phyloP scores from a whole-genome alignment of 1,284 basidiomycete species.

The Melampsora americana region DNA sequence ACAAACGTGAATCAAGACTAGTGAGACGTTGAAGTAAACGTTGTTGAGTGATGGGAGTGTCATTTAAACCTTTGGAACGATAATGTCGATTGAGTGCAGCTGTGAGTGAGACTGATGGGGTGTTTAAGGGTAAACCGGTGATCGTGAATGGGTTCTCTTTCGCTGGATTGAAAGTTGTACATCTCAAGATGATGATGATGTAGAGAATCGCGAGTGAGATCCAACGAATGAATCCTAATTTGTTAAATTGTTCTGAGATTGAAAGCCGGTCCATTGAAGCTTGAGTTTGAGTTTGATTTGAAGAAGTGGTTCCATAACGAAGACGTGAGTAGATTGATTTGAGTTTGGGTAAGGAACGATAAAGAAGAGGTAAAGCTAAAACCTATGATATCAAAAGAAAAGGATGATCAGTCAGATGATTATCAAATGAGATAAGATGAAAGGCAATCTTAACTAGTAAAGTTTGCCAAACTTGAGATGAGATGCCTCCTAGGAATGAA shows the following conservation, averaged over 20 bases:
- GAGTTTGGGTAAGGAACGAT: slow-evolving; percentile 16
- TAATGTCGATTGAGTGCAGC: slow-evolving; percentile 9
- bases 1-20: slow-evolving; percentile 26
- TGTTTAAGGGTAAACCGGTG: background rate
- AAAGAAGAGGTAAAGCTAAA: slow-evolving; percentile 31
- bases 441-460: slow-evolving; percentile 10
- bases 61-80: background rate
- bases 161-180: background rate
- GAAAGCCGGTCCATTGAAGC: background rate
- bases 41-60: slow-evolving; percentile 12
- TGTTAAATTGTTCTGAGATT: background rate
- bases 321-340: background rate
- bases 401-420: background rate
- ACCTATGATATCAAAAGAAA: slow-evolving; percentile 10
- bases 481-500: slow-evolving; percentile 32
- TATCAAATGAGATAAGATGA: background rate
- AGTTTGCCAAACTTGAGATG: slow-evolving; percentile 35
- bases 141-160: slow-evolving; percentile 13
- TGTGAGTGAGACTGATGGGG: slow-evolving; percentile 11
- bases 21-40: slow-evolving; percentile 27
- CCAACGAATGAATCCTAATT: background rate
- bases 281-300: background rate
- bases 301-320: background rate
- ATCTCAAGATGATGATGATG: background rate
- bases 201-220: background rate